Base-by-base conservation (phyloP, 1,139 yeast genomes). In the Nakaseomyces glabratus region DNA sequence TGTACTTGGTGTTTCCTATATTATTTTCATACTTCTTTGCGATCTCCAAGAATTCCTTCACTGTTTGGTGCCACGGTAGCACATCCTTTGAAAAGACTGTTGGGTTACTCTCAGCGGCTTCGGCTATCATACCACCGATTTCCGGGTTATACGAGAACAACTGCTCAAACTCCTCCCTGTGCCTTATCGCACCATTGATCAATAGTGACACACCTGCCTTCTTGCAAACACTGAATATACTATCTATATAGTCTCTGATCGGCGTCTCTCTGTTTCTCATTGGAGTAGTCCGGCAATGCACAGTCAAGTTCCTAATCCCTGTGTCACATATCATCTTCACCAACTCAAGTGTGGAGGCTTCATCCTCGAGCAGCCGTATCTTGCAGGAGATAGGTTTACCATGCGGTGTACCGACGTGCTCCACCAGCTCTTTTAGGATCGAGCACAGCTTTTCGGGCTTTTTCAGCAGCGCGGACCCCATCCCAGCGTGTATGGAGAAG, bases 221-320 rank as follows among this genome's bases (percentile, higher is more conserved):
- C 33, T 66, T 68, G 46, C 94, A 81, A 3, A 76, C 67, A 4
- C 69, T 61, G 31, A 76, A 75, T 15, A 90, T 74, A 28, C 69
- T 71, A 2, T 70, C 68, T 11, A 90, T 57, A 47, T 76, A 78
- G 20, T 60, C 67, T 56, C 93, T 69, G 14, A 81, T 68, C 2
- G 95, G 95, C 2, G 66, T 65, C 44, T 90, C 88, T 40, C 95
- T 66, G 42, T 90, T 93, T 51, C 97, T 69, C 97, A 90, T 90
- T 15, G 71, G 75, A 28, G 84, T 71, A 0, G 93, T 84, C 37
- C 98, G 73, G 55, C 97, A 88, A 59, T 90, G 98, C 8, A 90
- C 73, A 0, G 97, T 90, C 47, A 90, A 63, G 49, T 85, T 82
- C 7, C 76, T 44, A 35, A 90, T 82, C 0, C 98, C 98, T 0